Conservation (phyloP, 1,284 basidiomycete genomes). For the Flammula alnicola region DNA sequence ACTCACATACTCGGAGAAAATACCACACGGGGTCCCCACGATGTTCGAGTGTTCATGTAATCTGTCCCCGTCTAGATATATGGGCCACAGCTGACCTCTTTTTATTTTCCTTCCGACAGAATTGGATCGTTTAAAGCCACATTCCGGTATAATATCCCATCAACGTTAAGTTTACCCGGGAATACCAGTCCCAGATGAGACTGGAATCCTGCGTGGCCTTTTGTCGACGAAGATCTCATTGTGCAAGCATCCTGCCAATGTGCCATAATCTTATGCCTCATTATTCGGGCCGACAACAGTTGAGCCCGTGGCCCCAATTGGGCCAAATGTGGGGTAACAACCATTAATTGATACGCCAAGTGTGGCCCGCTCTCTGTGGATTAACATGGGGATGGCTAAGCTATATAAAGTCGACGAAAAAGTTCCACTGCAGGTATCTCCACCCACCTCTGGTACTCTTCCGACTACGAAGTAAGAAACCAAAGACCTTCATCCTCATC, state of each 20-base stretch:
- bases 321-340: slow-evolving; percentile 13
- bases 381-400: slow-evolving; percentile 6
- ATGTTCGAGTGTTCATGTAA: slow-evolving; percentile 12
- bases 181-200: slow-evolving; percentile 12
- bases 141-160: slow-evolving; percentile 15
- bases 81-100: slow-evolving; percentile 18
- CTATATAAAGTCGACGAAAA: slow-evolving; percentile 18
- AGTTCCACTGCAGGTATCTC: slow-evolving; percentile 4
- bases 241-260: slow-evolving; percentile 20
- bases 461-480: not conserved
- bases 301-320: slow-evolving; percentile 8
- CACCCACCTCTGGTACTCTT: not conserved
- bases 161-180: slow-evolving; percentile 9
- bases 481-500: not conserved
- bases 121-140: slow-evolving; percentile 11
- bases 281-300: slow-evolving; percentile 19
- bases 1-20: slow-evolving; percentile 15
- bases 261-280: slow-evolving; percentile 2
- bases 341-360: slow-evolving; percentile 4
- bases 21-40: slow-evolving; percentile 22
- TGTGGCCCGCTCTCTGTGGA: slow-evolving; percentile 4
- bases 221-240: slow-evolving; percentile 6
- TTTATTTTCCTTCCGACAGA: slow-evolving; percentile 13
- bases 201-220: slow-evolving; percentile 7
- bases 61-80: slow-evolving; percentile 9